Evolutionary conservation across 2,329 filamentous ascomycete species (phyloP).

Genomic region (Chaetomiaceae sp.): DNA sequence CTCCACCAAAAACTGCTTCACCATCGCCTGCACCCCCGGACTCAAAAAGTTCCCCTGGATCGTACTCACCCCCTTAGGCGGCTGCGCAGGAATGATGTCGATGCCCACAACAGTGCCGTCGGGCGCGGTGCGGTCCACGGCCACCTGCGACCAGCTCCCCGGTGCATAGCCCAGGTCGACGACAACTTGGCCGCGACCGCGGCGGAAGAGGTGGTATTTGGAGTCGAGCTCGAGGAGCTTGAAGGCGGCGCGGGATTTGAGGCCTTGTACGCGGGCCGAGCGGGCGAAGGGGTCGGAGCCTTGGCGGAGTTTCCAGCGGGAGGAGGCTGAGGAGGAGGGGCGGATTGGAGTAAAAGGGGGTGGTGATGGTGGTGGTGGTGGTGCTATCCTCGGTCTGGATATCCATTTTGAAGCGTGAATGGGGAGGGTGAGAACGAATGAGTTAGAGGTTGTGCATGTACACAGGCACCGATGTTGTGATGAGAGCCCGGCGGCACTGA

Average conservation of each 20-base stretch:
- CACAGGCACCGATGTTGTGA: neutral
- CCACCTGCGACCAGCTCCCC: constrained; percentile 74
- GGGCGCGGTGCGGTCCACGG: constrained; percentile 71
- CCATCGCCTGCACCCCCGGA: constrained; percentile 65
- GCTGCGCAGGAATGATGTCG: constrained; percentile 88
- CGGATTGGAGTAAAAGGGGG: neutral
- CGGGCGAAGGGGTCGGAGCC: constrained; percentile 65
- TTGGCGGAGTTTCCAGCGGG: constrained; percentile 78
- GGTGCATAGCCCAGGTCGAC: constrained; percentile 87
- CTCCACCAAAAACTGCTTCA: constrained; percentile 67
- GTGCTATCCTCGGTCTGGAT: neutral
- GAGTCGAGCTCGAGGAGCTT: constrained; percentile 90
- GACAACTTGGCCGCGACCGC: constrained; percentile 65
- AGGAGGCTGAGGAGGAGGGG: constrained; percentile 55
- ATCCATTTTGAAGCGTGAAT: neutral
- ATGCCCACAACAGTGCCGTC: constrained; percentile 81
- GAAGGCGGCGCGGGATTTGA: constrained; percentile 90
- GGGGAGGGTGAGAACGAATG: neutral
- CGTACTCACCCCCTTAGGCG: constrained; percentile 84
- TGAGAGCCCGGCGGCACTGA: neutral
- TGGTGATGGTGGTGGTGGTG: neutral
- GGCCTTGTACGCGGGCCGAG: constrained; percentile 69
- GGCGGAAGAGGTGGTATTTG: constrained; percentile 73
- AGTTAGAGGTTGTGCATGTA: neutral
- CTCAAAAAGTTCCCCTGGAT: constrained; percentile 94